These are phyloP conservation scores for Taphrina pruni DNA, from an alignment of 1,139 yeast genomes.

Conservation along the genomic window DNA sequence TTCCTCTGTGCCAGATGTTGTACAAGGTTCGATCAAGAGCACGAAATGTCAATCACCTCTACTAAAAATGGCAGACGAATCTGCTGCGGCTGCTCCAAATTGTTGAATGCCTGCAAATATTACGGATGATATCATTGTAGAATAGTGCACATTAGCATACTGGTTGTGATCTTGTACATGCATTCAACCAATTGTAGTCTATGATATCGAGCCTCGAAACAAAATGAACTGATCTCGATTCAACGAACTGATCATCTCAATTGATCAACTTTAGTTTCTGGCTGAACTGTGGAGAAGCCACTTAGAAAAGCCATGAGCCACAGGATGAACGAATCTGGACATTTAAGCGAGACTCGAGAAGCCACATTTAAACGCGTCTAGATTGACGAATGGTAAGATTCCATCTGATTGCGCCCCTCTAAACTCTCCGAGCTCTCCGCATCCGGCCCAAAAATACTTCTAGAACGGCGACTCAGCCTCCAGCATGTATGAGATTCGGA, in stretches of 20 bases:
- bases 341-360: background rate
- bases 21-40: background rate
- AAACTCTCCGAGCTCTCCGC: background rate
- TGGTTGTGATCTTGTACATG: no score
- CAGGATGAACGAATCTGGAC: background rate
- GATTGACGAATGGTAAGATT: background rate
- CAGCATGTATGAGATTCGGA: background rate
- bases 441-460: background rate
- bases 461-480: background rate
- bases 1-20: slow-evolving; percentile 6
- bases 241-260: no score
- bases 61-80: no score
- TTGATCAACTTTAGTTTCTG: background rate
- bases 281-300: no score
- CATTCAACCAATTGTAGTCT: no score
- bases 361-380: background rate
- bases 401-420: background rate
- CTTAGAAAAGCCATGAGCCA: background rate
- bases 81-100: no score
- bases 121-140: background rate
- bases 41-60: background rate
- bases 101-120: no score
- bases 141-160: background rate
- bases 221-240: no score
- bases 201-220: no score